Conservation (phyloP, 2,329 filamentous ascomycete genomes). For the Aspergillus sp. region DNA sequence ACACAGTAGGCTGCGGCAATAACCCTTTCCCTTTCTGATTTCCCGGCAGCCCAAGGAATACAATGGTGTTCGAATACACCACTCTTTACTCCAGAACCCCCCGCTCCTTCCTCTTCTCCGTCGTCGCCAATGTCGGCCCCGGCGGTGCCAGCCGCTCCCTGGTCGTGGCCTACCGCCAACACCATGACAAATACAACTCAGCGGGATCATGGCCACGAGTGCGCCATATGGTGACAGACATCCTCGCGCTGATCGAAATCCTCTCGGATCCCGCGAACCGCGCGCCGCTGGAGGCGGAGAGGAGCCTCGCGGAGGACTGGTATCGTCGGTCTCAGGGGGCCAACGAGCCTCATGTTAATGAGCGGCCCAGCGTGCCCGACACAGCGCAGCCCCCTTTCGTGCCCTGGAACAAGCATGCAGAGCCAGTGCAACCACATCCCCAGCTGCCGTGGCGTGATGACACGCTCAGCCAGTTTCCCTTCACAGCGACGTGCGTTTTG, state of each 20-base stretch:
- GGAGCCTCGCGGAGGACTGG: slow-evolving; percentile 13
- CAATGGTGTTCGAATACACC: background rate
- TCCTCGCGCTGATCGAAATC: slow-evolving; percentile 10
- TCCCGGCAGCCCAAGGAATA: background rate
- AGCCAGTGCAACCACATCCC: slow-evolving; percentile 7
- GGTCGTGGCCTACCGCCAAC: slow-evolving; percentile 15
- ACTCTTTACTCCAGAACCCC: background rate
- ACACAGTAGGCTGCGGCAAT: too few species aligned
- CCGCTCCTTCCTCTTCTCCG: slow-evolving; percentile 14
- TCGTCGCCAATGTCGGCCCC: slow-evolving; percentile 14
- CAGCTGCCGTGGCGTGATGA: slow-evolving; percentile 11
- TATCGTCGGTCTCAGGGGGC: slow-evolving; percentile 5
- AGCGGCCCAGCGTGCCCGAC: slow-evolving; percentile 13
- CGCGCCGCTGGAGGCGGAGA: slow-evolving; percentile 14
- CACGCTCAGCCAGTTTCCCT: slow-evolving; percentile 8
- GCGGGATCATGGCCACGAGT: too few species aligned
- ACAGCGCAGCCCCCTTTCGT: slow-evolving; percentile 9
- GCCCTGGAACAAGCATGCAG: background rate
- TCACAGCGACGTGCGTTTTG: slow-evolving; percentile 14
- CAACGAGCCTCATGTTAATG: background rate
- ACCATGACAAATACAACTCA: slow-evolving; percentile 1
- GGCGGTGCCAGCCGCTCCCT: slow-evolving; percentile 11
- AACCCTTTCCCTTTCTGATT: background rate
- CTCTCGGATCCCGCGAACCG: slow-evolving; percentile 14
- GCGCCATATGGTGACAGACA: slow-evolving; percentile 9